A percentile compares a stretch with the other conserved stretches of the same genome.
phyloP scores from a whole-genome alignment of 2,329 filamentous ascomycete species.

The Xylariales sp. region DNA sequence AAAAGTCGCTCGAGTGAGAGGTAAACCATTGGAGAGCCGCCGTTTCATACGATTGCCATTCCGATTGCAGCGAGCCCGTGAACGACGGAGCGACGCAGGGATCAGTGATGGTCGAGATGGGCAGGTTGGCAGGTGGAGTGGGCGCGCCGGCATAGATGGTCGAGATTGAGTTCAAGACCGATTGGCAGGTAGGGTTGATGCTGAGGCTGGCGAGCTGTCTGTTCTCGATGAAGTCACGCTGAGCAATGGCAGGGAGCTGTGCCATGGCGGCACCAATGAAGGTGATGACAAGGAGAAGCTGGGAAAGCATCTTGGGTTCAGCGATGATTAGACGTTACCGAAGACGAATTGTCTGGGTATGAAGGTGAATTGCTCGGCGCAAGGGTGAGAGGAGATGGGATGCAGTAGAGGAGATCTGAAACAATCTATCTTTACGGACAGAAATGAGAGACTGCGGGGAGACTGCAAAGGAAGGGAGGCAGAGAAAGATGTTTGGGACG shows the following conservation, averaged over 20 bases:
- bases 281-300: conserved; percentile 34
- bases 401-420: too few species aligned
- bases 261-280: conserved; percentile 38
- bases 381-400: too few species aligned
- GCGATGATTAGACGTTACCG: background rate
- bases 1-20: conserved; percentile 40
- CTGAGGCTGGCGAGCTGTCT: conserved; percentile 32
- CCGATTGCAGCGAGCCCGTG: conserved; percentile 38
- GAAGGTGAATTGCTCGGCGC: too few species aligned
- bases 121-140: conserved; percentile 39
- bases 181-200: conserved; percentile 36
- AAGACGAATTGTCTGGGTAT: too few species aligned
- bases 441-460: background rate
- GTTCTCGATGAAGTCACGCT: conserved; percentile 39
- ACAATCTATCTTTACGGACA: background rate
- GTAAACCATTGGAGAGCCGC: conserved; percentile 40
- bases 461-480: background rate
- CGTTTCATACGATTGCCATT: conserved; percentile 42
- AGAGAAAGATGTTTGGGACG: too few species aligned
- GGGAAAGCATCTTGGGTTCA: conserved; percentile 32
- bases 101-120: conserved; percentile 28
- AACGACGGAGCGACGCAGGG: conserved; percentile 42
- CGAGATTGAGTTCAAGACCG: conserved; percentile 33
- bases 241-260: conserved; percentile 36
- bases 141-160: conserved; percentile 40